Evolutionary conservation across 805 yeast genomes (phyloP).

Genomic region (Candida orba): DNA sequence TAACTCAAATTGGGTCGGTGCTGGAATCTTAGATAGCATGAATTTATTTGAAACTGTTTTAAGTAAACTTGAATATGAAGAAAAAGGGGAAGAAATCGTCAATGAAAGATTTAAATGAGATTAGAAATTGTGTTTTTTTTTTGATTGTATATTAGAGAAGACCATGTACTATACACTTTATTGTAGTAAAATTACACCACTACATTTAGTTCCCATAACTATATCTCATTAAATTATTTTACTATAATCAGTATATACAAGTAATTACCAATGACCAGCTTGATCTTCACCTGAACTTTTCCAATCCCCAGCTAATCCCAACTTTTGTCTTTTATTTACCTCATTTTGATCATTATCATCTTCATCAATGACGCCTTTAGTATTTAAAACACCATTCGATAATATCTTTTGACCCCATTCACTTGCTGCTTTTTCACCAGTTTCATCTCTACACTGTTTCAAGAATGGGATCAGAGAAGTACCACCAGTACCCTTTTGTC

Average conservation of each 20-base stretch:
- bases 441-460: slow-evolving; percentile 93
- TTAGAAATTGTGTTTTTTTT: too few relatives aligned
- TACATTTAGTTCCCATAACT: too few relatives aligned
- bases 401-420: slow-evolving; percentile 78
- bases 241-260: neutral
- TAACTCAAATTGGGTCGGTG: slow-evolving; percentile 75
- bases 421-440: slow-evolving; percentile 91
- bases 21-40: slow-evolving; percentile 65
- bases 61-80: slow-evolving; percentile 61
- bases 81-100: slow-evolving; percentile 50
- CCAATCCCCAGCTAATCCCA: slow-evolving; percentile 30
- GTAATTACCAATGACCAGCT: slow-evolving; percentile 27
- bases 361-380: slow-evolving; percentile 7
- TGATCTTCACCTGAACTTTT: slow-evolving; percentile 19
- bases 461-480: slow-evolving; percentile 85
- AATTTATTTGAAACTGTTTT: slow-evolving; percentile 83
- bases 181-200: neutral
- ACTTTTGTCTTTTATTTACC: slow-evolving; percentile 20
- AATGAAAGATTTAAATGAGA: slow-evolving; percentile 35
- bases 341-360: slow-evolving; percentile 3
- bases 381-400: slow-evolving; percentile 39
- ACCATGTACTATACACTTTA: neutral
- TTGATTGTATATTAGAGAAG: neutral
- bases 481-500: slow-evolving; percentile 87
- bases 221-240: neutral